These are phyloP conservation scores for Colletotrichum neosansevieriae DNA, from an alignment of 2,329 filamentous ascomycete species.

Conservation along the genomic window DNA sequence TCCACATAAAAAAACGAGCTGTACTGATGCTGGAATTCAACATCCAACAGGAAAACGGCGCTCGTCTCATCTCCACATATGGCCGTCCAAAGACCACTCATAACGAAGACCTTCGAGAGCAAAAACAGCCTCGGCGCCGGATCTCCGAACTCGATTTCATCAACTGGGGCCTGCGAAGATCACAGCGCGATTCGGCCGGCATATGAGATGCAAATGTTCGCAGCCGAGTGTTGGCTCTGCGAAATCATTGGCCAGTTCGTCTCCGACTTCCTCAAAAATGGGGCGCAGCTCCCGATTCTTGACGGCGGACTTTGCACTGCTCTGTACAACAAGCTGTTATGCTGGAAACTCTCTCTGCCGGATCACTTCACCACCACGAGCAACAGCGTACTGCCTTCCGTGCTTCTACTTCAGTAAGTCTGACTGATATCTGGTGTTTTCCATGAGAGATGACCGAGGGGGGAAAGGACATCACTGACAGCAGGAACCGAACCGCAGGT, in stretches of 20 bases:
- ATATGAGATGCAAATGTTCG: conserved; percentile 6
- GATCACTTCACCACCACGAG: not conserved
- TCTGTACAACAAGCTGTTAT: conserved; percentile 23
- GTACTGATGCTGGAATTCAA: not conserved
- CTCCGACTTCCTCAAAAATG: not conserved
- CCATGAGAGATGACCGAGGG: no score
- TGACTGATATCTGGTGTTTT: no score
- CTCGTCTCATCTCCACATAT: conserved; percentile 1
- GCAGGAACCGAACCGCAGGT: not conserved
- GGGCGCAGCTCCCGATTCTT: not conserved
- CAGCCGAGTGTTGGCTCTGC: conserved; percentile 23
- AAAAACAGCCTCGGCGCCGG: not conserved
- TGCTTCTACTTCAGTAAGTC: conserved; percentile 22
- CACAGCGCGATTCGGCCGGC: not conserved
- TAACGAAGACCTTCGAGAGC: conserved; percentile 19
- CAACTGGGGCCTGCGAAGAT: not conserved
- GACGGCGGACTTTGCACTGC: conserved; percentile 3
- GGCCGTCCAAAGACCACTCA: not conserved
- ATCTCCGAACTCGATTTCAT: not conserved
- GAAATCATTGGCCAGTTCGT: conserved; percentile 18
- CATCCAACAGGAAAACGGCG: not conserved
- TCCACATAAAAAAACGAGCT: not conserved
- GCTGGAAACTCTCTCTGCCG: conserved; percentile 23
- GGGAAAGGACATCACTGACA: not conserved
- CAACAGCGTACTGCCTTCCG: conserved; percentile 1